phyloP scores from a whole-genome alignment of 176 grass and related monocot genomes.

The Phoenix dactylifera region DNA sequence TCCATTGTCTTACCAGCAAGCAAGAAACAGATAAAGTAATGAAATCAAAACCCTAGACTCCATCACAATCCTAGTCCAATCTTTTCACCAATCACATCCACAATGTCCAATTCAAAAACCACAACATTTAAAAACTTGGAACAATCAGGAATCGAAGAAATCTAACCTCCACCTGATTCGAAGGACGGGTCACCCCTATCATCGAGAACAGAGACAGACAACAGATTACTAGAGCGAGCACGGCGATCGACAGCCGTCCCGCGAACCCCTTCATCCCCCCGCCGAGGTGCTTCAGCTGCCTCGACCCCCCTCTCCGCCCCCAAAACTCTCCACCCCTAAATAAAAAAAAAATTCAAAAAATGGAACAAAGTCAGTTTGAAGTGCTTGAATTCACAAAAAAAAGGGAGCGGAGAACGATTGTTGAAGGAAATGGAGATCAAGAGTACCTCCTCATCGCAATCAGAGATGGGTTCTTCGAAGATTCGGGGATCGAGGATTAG shows the following conservation, averaged over 20 bases:
- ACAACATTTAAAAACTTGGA: too few species aligned
- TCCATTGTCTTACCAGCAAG: too few species aligned
- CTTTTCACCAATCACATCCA: too few species aligned
- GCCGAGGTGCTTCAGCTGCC: slow-evolving; percentile 26
- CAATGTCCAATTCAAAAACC: too few species aligned
- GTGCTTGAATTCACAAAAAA: background rate
- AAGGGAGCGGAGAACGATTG: too few species aligned
- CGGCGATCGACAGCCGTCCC: slow-evolving; percentile 21
- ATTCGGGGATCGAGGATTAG: too few species aligned
- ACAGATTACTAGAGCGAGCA: slow-evolving; percentile 28
- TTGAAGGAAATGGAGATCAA: too few species aligned
- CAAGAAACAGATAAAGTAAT: too few species aligned
- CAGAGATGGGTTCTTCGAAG: too few species aligned
- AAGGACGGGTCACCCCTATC: slow-evolving; percentile 16
- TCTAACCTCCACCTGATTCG: slow-evolving; percentile 12
- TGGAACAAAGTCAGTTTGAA: background rate
- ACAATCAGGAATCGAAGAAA: background rate
- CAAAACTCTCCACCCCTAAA: slow-evolving; percentile 20
- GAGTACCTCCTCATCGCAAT: too few species aligned
- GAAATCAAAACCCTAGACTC: too few species aligned
- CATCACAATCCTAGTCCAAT: too few species aligned
- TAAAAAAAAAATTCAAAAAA: background rate
- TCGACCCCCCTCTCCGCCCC: slow-evolving; percentile 25
- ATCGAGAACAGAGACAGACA: slow-evolving; percentile 22
- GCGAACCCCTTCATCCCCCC: slow-evolving; percentile 27